Evolutionary conservation across 371 early-diverging fungal genomes (phyloP).

Genomic region (Saksenaea vasiformis): DNA sequence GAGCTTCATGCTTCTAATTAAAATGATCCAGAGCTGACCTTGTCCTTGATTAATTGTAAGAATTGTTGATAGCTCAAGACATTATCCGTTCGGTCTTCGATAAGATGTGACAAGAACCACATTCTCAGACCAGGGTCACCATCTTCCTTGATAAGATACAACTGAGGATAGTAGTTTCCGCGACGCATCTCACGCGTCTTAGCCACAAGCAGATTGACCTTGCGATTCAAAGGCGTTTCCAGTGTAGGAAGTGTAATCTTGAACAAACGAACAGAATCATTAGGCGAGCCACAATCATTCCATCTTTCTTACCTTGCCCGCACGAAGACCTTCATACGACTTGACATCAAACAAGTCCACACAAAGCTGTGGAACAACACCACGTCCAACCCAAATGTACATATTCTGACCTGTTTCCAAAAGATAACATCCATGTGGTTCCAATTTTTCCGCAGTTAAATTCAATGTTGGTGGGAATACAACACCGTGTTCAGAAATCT

Average conservation of each 20-base stretch:
- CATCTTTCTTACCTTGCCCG: slow-evolving; percentile 54
- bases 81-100: slow-evolving; percentile 90
- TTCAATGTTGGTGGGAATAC: slow-evolving; percentile 78
- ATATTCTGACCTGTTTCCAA: slow-evolving; percentile 82
- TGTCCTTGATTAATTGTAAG: slow-evolving; percentile 64
- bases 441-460: slow-evolving; percentile 82
- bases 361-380: slow-evolving; percentile 74
- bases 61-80: slow-evolving; percentile 87
- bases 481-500: slow-evolving; percentile 58
- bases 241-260: slow-evolving; percentile 50
- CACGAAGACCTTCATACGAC: slow-evolving; percentile 60
- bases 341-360: slow-evolving; percentile 67
- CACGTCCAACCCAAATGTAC: slow-evolving; percentile 89
- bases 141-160: slow-evolving; percentile 90
- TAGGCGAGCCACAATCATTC: background rate
- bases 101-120: slow-evolving; percentile 84
- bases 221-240: slow-evolving; percentile 60
- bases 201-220: slow-evolving; percentile 59
- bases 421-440: slow-evolving; percentile 83
- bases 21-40: slow-evolving; percentile 36
- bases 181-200: slow-evolving; percentile 63
- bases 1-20: slow-evolving; percentile 12
- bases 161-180: slow-evolving; percentile 61
- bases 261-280: background rate
- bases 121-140: slow-evolving; percentile 83